These are phyloP conservation scores for Trametes polyzona DNA, from an alignment of 1,284 basidiomycete genomes.

Conservation along the genomic window DNA sequence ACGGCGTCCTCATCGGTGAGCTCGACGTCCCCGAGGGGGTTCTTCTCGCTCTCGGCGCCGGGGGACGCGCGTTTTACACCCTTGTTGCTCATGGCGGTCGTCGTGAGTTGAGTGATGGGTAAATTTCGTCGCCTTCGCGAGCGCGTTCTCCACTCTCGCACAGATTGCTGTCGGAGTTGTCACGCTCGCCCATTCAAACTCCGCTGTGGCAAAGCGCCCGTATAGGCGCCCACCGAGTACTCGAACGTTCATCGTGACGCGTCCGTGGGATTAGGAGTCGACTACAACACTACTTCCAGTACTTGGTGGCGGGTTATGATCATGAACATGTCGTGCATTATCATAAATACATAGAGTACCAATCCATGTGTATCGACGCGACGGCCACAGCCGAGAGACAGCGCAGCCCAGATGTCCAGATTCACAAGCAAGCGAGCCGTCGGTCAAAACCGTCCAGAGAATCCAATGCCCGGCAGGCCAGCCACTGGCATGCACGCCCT, in stretches of 20 bases:
- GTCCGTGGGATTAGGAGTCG: too few species aligned
- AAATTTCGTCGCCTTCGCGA: conserved; percentile 24
- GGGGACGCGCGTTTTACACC: conserved; percentile 78
- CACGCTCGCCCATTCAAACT: conserved; percentile 24
- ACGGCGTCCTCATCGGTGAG: conserved; percentile 69
- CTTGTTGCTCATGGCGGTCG: conserved; percentile 34
- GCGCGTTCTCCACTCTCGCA: conserved; percentile 20
- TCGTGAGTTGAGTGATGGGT: conserved; percentile 25
- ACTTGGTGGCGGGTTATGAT: neutral
- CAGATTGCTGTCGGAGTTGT: conserved; percentile 26
- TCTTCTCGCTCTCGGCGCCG: conserved; percentile 70
- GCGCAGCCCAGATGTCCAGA: conserved; percentile 2
- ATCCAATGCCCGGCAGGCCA: too few species aligned
- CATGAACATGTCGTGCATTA: conserved; percentile 20
- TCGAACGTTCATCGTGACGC: neutral
- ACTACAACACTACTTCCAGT: neutral
- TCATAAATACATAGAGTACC: conserved; percentile 25
- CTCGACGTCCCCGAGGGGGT: conserved; percentile 65
- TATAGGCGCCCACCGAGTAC: neutral
- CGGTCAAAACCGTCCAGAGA: too few species aligned
- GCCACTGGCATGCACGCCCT: too few species aligned
- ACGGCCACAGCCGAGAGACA: neutral
- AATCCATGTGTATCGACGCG: neutral
- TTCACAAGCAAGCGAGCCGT: neutral
- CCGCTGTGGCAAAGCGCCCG: conserved; percentile 25